These are phyloP conservation scores for Noccaea caerulescens DNA, from an alignment of 345 rosid genomes.

Conservation along the genomic window DNA sequence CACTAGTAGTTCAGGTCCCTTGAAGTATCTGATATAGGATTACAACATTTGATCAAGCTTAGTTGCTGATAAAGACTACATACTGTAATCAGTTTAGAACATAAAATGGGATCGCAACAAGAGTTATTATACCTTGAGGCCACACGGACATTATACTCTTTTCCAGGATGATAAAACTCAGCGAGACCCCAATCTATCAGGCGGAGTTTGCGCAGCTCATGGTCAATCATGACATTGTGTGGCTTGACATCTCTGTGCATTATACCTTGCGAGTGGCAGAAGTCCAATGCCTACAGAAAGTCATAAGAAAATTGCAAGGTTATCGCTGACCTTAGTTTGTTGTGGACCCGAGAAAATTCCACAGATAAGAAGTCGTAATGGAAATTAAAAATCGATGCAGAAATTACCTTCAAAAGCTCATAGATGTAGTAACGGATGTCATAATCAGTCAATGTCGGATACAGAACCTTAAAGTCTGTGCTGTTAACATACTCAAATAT, in stretches of 20 bases:
- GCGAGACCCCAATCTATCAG: conserved; percentile 92
- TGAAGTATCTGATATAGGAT: conserved; percentile 67
- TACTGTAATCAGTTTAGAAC: background rate
- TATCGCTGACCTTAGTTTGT: background rate
- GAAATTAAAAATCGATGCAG: background rate
- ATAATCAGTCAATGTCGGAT: conserved; percentile 86
- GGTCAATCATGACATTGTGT: conserved; percentile 91
- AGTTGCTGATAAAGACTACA: conserved; percentile 9
- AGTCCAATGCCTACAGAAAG: conserved; percentile 71
- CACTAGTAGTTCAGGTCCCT: conserved; percentile 96
- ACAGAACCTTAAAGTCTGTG: conserved; percentile 82
- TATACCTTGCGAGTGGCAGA: conserved; percentile 86
- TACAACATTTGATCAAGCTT: conserved; percentile 8
- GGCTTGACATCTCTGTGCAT: conserved; percentile 96
- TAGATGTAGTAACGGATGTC: conserved; percentile 89
- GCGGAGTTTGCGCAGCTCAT: conserved; percentile 86
- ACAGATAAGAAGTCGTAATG: background rate
- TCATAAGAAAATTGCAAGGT: conserved; percentile 20
- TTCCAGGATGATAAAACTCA: conserved; percentile 86
- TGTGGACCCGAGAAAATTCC: background rate
- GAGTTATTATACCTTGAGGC: conserved; percentile 66
- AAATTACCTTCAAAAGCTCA: conserved; percentile 76
- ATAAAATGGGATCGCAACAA: background rate
- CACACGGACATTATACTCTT: conserved; percentile 85
- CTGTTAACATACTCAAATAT: conserved; percentile 89